Base-by-base conservation (phyloP, 768 basidiomycete genomes). In the Albatrellus ellisii region DNA sequence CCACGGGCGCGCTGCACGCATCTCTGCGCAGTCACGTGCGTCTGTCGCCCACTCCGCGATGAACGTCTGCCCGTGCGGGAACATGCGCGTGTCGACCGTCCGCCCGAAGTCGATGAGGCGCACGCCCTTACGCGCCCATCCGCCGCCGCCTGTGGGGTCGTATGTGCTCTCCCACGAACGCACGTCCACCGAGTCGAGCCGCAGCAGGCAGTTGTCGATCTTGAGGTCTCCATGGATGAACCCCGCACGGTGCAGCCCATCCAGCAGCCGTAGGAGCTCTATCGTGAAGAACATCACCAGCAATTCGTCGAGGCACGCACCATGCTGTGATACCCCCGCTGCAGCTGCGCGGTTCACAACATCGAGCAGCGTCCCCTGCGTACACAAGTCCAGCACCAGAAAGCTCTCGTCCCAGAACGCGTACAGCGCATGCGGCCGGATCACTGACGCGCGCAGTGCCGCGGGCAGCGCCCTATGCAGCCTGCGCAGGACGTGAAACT, bases 151-250 rank as follows among this genome's bases (percentile, higher is more conserved):
- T 0, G 67, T 62, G 1, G 81, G 75, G 44, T 80, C 74, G 63
- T 97, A 98, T n/a, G 66, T 60, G 38, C 72, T 62, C 1, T 77
- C 72, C 80, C 92, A 89, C 1, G 74, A 68, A 0, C 78, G 66
- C 1, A 70, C 60, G 1, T 78, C 77, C 4, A 84, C 77, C 39
- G 87, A 83, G 48, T 89, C 83, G 34, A 99, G 70, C 4, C 95
- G 78, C 7, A 98, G 67, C n/a, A 99, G 72, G 57, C 92, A 95
- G 62, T 99, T 99, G 63, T 99, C 95, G 59, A 98, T 95, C 67
- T 99, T 99, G 48, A 99, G 72, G 62, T 99, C 95, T 25, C 95
- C 94, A 54, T 99, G 95, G 51, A 99, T 86, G 64, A 98, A 87
- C 9, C 89, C 87, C 0, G 70, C 64, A 12, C 55, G 43, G 58